Percentiles rank a stretch among this genome's conserved stretches.
These are phyloP conservation scores for Aeminium ludgeri DNA, from an alignment of 495 filamentous ascomycete genomes.

Conservation along the genomic window DNA sequence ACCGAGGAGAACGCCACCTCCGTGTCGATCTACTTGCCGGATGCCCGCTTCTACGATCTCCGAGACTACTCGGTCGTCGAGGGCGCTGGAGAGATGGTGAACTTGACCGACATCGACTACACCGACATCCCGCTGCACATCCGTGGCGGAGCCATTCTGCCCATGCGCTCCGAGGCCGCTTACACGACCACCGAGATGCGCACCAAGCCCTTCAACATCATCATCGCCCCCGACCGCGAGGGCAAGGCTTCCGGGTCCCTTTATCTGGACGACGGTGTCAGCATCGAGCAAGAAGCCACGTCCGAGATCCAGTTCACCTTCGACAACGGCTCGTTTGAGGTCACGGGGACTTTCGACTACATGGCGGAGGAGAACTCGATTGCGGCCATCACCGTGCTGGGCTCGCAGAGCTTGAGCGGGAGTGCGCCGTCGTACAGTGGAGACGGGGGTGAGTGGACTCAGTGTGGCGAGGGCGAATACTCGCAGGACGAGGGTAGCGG, in stretches of 20 bases:
- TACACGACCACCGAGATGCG: slow-evolving; percentile 57
- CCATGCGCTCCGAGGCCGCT: slow-evolving; percentile 40
- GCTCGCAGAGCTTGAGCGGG: too few species aligned
- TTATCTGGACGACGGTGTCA: slow-evolving; percentile 31
- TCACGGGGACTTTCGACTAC: slow-evolving; percentile 18
- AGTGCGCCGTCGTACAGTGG: too few species aligned
- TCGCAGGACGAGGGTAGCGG: too few species aligned
- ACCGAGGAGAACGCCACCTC: slow-evolving; percentile 43
- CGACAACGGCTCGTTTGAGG: slow-evolving; percentile 7
- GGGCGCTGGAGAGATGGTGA: slow-evolving; percentile 37
- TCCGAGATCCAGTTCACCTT: slow-evolving; percentile 21
- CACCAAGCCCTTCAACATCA: slow-evolving; percentile 47
- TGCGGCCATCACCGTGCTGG: not conserved
- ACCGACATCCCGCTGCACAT: slow-evolving; percentile 60
- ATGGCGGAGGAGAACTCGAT: slow-evolving; percentile 1
- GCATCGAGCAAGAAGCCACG: slow-evolving; percentile 16
- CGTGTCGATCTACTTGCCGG: slow-evolving; percentile 56
- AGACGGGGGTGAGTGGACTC: too few species aligned
- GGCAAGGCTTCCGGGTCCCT: slow-evolving; percentile 34
- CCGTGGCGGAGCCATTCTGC: slow-evolving; percentile 52
- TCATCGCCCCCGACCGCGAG: slow-evolving; percentile 43
- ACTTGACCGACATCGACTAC: slow-evolving; percentile 36
- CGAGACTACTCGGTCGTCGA: slow-evolving; percentile 41
- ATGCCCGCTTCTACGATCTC: slow-evolving; percentile 66
- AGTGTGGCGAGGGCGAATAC: too few species aligned